Base-by-base conservation (phyloP, 2,329 filamentous ascomycete genomes). In the Penicillium hordei region DNA sequence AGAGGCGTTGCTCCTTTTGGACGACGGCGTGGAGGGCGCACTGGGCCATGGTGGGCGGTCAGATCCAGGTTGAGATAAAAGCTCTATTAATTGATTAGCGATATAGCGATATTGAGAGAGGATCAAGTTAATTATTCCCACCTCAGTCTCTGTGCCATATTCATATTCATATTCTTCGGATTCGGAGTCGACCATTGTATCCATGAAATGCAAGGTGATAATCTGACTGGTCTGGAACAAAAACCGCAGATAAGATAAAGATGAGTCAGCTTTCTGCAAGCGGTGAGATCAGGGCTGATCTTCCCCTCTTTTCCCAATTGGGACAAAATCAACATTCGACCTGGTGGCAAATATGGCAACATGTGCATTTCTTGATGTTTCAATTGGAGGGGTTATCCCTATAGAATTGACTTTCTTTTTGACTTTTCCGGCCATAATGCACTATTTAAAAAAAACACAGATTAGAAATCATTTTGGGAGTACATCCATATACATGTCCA, bases 31-130 rank as follows among this genome's bases (percentile, higher is more conserved):
- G 72, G 69, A 23, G 70, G 65, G 15, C 74, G 72, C 31, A 75
- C 68, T 34, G 65, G 68, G n/a, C 75, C 72, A 55, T 78, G 74
- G 52, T 71, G 66, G 38, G 79, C 76, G 29, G 77, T 82, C 33
- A 87, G 73, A 68, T 88, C 85, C 58, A 87, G 73, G 40, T 83
- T 84, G 54, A 88, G 76, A 67, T 84, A 86, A 65, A 85, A 81
- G 55, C 82, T 80, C 77, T 87, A 54, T 33, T 29, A 38, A 25
- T 10, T 43, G 48, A 50, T 48, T 48, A 59, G 59, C 31, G 27
- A 53, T 48, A 49, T 48, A 59, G 59, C 31, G 27, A 53, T 48
- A 49, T 60, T 43, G 52, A 49, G 40, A 43, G 38, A 46, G 43
- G 48, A 38, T 9, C 23, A 29, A 27, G 31, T 6, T 10, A 25